Conservation (phyloP, 805 yeast genomes). For the Blastobotrys peoriensis region DNA sequence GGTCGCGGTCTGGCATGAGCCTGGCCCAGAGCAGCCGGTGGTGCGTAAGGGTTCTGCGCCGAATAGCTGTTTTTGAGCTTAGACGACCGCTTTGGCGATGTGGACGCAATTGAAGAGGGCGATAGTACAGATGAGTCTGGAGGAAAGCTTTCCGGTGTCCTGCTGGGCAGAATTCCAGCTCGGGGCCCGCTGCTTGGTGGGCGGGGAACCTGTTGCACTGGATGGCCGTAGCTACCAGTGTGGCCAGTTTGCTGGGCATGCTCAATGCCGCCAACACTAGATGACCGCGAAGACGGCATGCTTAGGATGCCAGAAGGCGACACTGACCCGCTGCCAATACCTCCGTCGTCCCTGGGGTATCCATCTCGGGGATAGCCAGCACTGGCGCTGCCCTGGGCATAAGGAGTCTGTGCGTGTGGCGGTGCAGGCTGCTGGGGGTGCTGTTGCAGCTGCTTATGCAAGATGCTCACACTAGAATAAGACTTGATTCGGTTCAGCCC, state of each 20-base stretch:
- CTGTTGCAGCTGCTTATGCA: neutral
- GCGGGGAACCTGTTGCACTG: neutral
- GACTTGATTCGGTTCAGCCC: neutral
- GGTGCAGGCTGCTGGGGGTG: neutral
- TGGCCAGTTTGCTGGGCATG: neutral
- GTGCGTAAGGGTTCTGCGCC: slow-evolving; percentile 12
- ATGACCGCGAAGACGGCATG: slow-evolving; percentile 4
- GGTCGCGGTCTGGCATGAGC: neutral
- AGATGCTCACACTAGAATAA: neutral
- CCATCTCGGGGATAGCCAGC: neutral
- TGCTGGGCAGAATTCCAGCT: slow-evolving; percentile 1
- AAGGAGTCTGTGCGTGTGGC: neutral
- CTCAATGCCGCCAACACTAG: slow-evolving; percentile 6
- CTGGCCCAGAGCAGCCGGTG: neutral
- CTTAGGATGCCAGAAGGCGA: neutral
- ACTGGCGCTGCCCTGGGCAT: neutral
- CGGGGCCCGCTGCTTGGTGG: neutral
- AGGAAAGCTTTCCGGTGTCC: slow-evolving; percentile 1
- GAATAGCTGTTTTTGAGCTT: neutral
- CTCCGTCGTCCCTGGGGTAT: neutral
- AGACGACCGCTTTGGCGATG: neutral
- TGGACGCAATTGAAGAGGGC: neutral
- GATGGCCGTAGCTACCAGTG: neutral
- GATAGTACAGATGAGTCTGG: neutral
- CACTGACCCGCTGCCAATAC: slow-evolving; percentile 1